Evolutionary conservation across 148 eudicot genomes (phyloP), one percentile per base, ranked within the genome.

Genomic region (Dysphania ambrosioides): DNA sequence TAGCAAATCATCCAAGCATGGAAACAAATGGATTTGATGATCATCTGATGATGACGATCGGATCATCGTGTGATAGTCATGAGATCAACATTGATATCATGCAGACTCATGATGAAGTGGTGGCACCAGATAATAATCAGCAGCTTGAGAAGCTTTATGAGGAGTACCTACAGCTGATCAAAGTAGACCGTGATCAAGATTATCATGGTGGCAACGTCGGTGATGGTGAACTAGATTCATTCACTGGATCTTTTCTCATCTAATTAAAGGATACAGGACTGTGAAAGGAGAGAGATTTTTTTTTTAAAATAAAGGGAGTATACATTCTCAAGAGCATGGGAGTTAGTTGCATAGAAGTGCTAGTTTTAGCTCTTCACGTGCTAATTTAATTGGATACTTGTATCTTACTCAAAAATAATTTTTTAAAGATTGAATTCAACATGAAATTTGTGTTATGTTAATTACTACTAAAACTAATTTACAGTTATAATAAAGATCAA

Each of bases 141-240:
- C 80, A 84, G 66, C 70, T 82, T 41, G 85, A 88, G 79, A 86
- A 84, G 79, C 79, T 88, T 7, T 88, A 86, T 29, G 85, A 84
- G 31, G 92, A 86, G 68, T 88, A 85, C 80, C 76, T 82, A 34
- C 85, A 88, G 66, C 85, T 88, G 5, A 77, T 84, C 26, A 79
- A 78, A 75, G 71, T 81, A 24, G 85, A 77, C 61, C 77, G 75
- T 30, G 60, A 73, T 56, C 72, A 73, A 23, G 34, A 29, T 53
- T 23, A 16, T 36, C 40, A 35, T 72, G n/a, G 18, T 32, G 21
- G 61, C 61, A 29, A 9, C 11, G 21, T 69, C 11, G 64, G 16
- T 56, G 75, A 68, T 44, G 74, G 34, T 57, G 66, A 72, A 42
- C 75, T 84, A 38, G 83, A 84, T 79, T 79, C 80, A 1, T 82